Evolutionary conservation across 2,329 filamentous ascomycete genomes (phyloP).

Genomic region (Aspergillus udagawae): DNA sequence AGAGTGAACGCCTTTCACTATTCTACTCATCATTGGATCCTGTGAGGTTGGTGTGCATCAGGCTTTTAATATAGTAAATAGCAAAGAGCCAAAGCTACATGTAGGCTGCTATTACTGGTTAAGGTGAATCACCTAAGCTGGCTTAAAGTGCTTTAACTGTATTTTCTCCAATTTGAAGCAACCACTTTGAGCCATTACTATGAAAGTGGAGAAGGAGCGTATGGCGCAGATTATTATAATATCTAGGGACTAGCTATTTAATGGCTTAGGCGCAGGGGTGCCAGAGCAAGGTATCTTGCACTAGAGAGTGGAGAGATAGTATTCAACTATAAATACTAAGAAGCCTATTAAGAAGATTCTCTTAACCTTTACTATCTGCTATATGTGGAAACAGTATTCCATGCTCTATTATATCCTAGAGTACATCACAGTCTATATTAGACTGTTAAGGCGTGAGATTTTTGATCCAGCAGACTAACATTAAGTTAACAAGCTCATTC

Average conservation of each 20-base stretch:
- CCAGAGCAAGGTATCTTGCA: slow-evolving; percentile 1
- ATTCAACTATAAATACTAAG: not conserved
- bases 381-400: not conserved
- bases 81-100: slow-evolving; percentile 3
- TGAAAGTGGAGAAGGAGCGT: not conserved
- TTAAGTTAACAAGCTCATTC: not conserved
- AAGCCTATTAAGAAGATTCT: not conserved
- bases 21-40: not conserved
- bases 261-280: not conserved
- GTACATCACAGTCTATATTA: not conserved
- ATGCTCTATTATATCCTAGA: not conserved
- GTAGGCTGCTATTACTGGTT: not conserved
- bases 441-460: slow-evolving; percentile 1
- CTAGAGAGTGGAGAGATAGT: not conserved
- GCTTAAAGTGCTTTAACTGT: not conserved
- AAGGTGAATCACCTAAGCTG: not conserved
- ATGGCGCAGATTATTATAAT: not conserved
- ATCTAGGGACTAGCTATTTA: not conserved
- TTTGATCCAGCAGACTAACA: not conserved
- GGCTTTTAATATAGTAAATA: slow-evolving; percentile 1
- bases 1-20: not conserved
- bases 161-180: not conserved
- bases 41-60: not conserved
- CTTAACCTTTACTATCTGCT: too few relatives aligned
- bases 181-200: not conserved